Evolutionary conservation across 176 grass and related monocot species (phyloP).

Genomic region (Bothriochloa decipiens): DNA sequence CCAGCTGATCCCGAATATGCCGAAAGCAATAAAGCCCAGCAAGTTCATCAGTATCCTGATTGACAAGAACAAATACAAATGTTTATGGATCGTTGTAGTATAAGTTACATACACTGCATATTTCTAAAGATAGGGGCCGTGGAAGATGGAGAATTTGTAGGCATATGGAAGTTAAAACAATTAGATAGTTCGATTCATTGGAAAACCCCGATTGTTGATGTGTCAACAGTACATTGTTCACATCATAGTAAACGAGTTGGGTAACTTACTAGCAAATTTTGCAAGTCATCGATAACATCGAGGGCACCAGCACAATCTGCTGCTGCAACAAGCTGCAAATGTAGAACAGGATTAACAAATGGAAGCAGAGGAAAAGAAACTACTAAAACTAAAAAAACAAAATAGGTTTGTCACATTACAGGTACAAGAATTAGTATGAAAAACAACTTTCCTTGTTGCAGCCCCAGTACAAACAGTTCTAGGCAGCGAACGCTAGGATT

Average conservation of each 20-base stretch:
- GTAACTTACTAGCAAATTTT: conserved; percentile 86
- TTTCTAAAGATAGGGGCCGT: background rate
- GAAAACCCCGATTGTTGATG: background rate
- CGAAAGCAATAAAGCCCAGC: conserved; percentile 96
- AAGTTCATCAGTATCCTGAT: conserved; percentile 95
- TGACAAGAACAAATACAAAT: conserved; percentile 33
- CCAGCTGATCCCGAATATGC: conserved; percentile 90
- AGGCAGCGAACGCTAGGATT: background rate
- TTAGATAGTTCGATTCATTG: background rate
- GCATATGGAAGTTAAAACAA: conserved; percentile 14
- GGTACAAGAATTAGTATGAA: conserved; percentile 21
- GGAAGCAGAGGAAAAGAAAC: background rate
- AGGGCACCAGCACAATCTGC: conserved; percentile 97
- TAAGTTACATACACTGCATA: conserved; percentile 20
- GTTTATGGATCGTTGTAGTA: conserved; percentile 24
- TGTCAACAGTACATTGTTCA: conserved; percentile 25
- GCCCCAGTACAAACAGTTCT: conserved; percentile 7
- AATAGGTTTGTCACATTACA: conserved; percentile 1
- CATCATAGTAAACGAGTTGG: background rate
- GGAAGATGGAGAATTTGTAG: conserved; percentile 4
- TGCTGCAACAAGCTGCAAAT: conserved; percentile 84
- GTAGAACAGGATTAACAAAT: conserved; percentile 39
- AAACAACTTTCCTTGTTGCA: conserved; percentile 24
- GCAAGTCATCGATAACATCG: conserved; percentile 92
- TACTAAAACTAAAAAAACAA: background rate